Conservation (phyloP, 2,329 filamentous ascomycete genomes). For the Lecanosticta acicola region DNA sequence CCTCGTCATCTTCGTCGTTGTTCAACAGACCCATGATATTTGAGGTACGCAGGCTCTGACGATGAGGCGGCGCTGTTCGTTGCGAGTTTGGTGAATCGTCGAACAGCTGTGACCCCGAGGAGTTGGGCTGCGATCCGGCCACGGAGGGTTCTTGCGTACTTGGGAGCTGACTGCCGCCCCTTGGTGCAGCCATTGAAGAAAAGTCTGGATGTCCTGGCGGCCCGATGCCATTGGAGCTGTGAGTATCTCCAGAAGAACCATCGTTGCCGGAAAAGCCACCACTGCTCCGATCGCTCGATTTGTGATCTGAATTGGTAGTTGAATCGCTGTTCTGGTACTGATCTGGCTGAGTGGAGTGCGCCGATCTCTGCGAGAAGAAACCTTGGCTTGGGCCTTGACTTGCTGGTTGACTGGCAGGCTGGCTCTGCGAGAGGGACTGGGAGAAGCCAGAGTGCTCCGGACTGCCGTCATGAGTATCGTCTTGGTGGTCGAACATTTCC, state of each 20-base stretch:
- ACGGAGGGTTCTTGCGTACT: conserved; percentile 49
- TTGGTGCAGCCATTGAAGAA: conserved; percentile 44
- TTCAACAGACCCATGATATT: conserved; percentile 42
- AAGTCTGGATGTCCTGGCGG: conserved; percentile 52
- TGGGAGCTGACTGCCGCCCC: conserved; percentile 55
- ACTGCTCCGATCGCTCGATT: conserved; percentile 57
- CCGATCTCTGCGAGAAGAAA: background rate
- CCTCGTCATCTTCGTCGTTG: conserved; percentile 21
- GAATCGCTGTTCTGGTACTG: conserved; percentile 81
- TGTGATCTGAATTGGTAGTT: conserved; percentile 76
- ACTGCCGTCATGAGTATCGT: conserved; percentile 15
- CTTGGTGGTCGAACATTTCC: conserved; percentile 42
- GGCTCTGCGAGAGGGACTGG: conserved; percentile 33
- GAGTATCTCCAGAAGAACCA: conserved; percentile 54
- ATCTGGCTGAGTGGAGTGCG: conserved; percentile 27
- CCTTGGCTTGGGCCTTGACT: conserved; percentile 51
- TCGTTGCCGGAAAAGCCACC: conserved; percentile 43
- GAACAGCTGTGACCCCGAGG: conserved; percentile 11
- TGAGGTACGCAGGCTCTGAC: conserved; percentile 21
- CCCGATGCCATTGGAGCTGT: conserved; percentile 60
- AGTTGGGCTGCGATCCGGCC: conserved; percentile 34
- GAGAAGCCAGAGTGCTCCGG: conserved; percentile 29
- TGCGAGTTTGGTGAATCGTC: conserved; percentile 33
- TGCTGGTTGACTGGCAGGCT: conserved; percentile 41
- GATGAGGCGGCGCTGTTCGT: conserved; percentile 34